Conservation (phyloP, 495 filamentous ascomycete species). For the Xylaria castorea region DNA sequence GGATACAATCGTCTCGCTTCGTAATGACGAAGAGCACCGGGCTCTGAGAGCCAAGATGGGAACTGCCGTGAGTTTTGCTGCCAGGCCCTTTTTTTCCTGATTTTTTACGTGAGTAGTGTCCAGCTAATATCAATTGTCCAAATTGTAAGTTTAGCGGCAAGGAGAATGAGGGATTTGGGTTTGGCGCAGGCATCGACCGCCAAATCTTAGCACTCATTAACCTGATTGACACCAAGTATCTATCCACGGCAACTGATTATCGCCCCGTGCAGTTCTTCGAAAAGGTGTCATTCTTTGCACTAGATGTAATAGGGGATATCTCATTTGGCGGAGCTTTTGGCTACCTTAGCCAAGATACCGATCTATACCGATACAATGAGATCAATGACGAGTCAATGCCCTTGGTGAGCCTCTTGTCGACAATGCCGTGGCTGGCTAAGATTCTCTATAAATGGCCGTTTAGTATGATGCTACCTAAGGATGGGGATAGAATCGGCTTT, state of each 20-base stretch:
- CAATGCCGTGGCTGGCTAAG: slow-evolving; percentile 31
- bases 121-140: neutral
- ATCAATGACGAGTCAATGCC: slow-evolving; percentile 33
- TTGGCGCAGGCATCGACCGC: slow-evolving; percentile 48
- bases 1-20: slow-evolving; percentile 40
- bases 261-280: slow-evolving; percentile 54
- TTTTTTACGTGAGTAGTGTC: neutral
- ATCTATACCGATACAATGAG: slow-evolving; percentile 41
- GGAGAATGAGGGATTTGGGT: slow-evolving; percentile 22
- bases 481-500: slow-evolving; percentile 36
- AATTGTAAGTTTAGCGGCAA: slow-evolving; percentile 19
- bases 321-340: slow-evolving; percentile 48
- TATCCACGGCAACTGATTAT: slow-evolving; percentile 44
- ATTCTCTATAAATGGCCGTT: slow-evolving; percentile 32
- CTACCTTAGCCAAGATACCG: slow-evolving; percentile 41
- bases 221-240: slow-evolving; percentile 52
- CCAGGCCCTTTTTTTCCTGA: too few relatives aligned
- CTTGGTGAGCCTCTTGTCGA: slow-evolving; percentile 24
- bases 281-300: slow-evolving; percentile 47
- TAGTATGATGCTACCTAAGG: slow-evolving; percentile 29
- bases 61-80: slow-evolving; percentile 38
- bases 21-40: slow-evolving; percentile 43
- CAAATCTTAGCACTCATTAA: slow-evolving; percentile 47
- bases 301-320: slow-evolving; percentile 50
- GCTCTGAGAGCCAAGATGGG: slow-evolving; percentile 44